A percentile compares a stretch with the other conserved stretches of the same genome.
phyloP scores from a whole-genome alignment of 169 alveolate genomes.

The Plasmodium coatneyi region DNA sequence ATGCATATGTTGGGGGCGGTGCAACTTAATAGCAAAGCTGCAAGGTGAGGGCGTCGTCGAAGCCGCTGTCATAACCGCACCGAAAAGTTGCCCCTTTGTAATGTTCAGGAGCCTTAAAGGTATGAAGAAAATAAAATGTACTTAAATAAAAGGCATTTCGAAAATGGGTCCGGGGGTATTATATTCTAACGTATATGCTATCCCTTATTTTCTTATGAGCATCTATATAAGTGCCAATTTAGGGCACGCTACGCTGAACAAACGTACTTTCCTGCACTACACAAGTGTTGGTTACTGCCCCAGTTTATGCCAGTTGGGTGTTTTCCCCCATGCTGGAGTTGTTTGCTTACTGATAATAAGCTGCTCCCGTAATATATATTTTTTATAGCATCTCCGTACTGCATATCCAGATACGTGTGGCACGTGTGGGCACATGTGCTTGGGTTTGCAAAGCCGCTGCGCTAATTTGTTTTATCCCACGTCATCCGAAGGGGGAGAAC shows the following conservation, averaged over 20 bases:
- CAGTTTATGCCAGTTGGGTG: background rate
- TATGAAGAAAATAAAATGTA: background rate
- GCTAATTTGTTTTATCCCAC: background rate
- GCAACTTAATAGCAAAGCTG: background rate
- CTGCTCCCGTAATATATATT: background rate
- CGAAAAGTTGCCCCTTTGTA: background rate
- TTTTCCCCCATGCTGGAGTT: background rate
- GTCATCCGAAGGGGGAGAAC: background rate
- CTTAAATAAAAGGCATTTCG: background rate
- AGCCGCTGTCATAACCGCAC: background rate
- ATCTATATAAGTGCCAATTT: background rate
- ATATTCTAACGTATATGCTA: background rate
- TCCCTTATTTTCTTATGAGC: background rate
- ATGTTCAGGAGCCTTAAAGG: background rate
- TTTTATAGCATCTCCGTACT: too few species aligned
- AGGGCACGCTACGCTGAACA: background rate
- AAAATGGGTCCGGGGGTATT: background rate
- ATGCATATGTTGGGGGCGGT: background rate
- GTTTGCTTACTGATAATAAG: background rate
- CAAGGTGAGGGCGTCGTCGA: background rate
- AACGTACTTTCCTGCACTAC: background rate
- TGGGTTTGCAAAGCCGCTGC: background rate
- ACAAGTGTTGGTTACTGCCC: background rate
- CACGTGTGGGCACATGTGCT: background rate
- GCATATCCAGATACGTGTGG: background rate